These are phyloP conservation scores for Sporisorium graminicola DNA, from an alignment of 1,284 basidiomycete genomes.

Conservation along the genomic window DNA sequence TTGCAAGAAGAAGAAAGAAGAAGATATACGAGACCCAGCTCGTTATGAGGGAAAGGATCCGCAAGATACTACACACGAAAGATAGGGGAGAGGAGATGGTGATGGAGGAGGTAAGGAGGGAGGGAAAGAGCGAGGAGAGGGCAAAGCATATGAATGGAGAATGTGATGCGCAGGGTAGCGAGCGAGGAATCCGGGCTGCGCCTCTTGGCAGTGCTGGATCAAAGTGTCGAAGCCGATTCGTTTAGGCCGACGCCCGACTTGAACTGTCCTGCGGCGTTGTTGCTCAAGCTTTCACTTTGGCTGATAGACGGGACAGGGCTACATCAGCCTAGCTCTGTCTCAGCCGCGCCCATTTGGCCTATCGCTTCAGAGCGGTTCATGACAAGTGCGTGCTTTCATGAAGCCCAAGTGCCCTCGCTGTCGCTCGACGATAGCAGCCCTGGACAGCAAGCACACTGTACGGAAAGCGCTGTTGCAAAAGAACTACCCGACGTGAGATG, in stretches of 20 bases:
- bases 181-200: constrained; percentile 23
- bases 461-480: neutral
- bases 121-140: constrained; percentile 12
- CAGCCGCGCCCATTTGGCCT: neutral
- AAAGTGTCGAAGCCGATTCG: neutral
- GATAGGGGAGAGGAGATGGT: constrained; percentile 7
- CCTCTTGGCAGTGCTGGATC: constrained; percentile 21
- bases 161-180: constrained; percentile 26
- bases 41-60: constrained; percentile 18
- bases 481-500: constrained; percentile 13
- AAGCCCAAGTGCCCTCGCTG: too few relatives aligned
- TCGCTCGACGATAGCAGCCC: neutral
- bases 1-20: neutral
- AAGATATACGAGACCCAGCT: constrained; percentile 43
- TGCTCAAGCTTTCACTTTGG: neutral
- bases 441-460: neutral
- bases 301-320: too few relatives aligned
- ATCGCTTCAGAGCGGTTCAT: neutral
- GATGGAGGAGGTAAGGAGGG: constrained; percentile 15
- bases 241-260: constrained; percentile 1
- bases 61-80: constrained; percentile 25
- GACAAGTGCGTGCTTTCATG: too few relatives aligned
- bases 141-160: constrained; percentile 19
- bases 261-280: neutral
- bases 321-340: neutral